Base-by-base conservation (phyloP, 768 basidiomycete genomes). In the Russula compacta region DNA sequence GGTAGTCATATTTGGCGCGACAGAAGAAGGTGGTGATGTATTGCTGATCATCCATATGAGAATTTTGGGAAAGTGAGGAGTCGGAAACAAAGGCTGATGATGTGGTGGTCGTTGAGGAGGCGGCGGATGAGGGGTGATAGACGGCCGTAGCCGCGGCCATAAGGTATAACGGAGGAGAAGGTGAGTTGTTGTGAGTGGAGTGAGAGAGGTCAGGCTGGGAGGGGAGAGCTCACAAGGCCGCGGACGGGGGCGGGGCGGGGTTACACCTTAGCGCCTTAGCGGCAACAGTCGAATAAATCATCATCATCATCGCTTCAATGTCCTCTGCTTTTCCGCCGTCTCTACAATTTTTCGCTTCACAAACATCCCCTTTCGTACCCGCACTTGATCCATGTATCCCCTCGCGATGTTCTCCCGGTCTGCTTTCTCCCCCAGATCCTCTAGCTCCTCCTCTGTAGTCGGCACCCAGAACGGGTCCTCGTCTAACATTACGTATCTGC, bases 381-480 rank as follows among this genome's bases (percentile, higher is more conserved):
- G 81, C 35, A 98, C 95, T 0, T 73, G 78, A 66, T 98, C 94
- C 85, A 97, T 87, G 67, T 98, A 98, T 17, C 76, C 81, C 68
- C 93, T 93, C 0, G 95, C 97, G n/a, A 98, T 76, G 72, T 99
- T 99, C 11, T 83, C 81, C 54, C 91, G 78, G 70, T 98, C 97
- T 0, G 95, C 86, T 72, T 98, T 98, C 71, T 95, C 93, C 49
- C 97, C 97, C 10, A 99, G 77, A 71, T 98, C 95, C 71, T 98
- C 95, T 43, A 98, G 76, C 66, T 98, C 95, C 70, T 97, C 95
- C 68, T 94, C 91, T 0, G 95, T 98, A 17, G 92, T 94, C 0
- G 95, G 95, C 3, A 97, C 93, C 95, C 95, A 98, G 76, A 94
- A 98, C 6, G 95, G 95, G 76, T 98, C 92, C 67, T 86, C 83